A percentile compares a stretch with the other conserved stretches of the same genome.
Conservation (phyloP, 2,329 filamentous ascomycete genomes). For the Colletotrichum scovillei region DNA sequence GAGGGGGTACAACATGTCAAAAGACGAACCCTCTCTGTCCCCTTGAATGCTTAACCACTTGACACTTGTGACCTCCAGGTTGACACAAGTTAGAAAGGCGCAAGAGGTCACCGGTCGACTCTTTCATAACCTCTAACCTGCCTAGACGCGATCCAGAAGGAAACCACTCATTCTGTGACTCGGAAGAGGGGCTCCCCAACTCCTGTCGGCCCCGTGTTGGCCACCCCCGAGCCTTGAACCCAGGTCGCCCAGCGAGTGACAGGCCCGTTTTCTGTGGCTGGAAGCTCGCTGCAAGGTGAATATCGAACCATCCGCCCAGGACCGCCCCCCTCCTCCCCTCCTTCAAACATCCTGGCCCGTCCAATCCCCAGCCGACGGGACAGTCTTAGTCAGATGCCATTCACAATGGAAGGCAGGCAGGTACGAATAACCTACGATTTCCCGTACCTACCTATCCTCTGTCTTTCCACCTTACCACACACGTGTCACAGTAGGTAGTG, state of each 20-base stretch:
- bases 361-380: slow-evolving; percentile 7
- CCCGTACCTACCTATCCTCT: not conserved
- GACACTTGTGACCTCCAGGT: not conserved
- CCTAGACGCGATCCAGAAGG: not conserved
- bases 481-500: too few species aligned
- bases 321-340: not conserved
- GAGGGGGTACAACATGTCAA: not conserved
- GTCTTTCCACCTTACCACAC: not conserved
- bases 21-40: not conserved
- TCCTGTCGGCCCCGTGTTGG: slow-evolving; percentile 21
- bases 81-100: not conserved
- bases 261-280: slow-evolving; percentile 20
- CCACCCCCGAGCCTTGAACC: not conserved
- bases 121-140: not conserved
- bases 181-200: slow-evolving; percentile 23
- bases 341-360: slow-evolving; percentile 3
- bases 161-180: slow-evolving; percentile 28
- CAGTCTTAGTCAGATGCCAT: not conserved
- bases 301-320: slow-evolving; percentile 25
- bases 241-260: not conserved
- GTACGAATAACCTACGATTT: not conserved
- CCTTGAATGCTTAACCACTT: not conserved
- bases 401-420: not conserved
- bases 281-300: not conserved
- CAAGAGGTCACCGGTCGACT: not conserved